These are phyloP conservation scores for Panicum hallii DNA, from an alignment of 202 grass and related monocot genomes.

Conservation along the genomic window DNA sequence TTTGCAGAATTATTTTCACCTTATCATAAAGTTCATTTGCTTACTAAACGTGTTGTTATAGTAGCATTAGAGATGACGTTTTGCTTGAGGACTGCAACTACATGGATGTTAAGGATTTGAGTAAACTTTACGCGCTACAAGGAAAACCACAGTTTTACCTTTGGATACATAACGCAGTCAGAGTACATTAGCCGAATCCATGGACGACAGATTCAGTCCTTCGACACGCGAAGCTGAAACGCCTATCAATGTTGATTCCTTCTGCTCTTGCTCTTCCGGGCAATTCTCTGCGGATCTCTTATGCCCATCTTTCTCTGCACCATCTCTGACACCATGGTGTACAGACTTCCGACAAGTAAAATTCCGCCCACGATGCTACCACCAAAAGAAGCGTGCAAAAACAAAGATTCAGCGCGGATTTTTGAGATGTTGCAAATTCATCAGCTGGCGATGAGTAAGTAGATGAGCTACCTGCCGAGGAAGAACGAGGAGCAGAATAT, in stretches of 20 bases:
- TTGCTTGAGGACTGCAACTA: neutral
- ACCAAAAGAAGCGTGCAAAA: neutral
- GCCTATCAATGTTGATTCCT: neutral
- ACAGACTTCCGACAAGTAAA: neutral
- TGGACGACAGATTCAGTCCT: neutral
- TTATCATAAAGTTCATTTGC: neutral
- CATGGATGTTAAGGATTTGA: neutral
- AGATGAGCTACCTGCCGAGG: slow-evolving; percentile 51
- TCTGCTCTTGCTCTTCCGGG: neutral
- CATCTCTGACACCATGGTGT: neutral
- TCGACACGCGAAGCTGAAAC: neutral
- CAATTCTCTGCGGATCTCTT: neutral
- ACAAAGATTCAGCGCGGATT: neutral
- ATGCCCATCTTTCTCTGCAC: neutral
- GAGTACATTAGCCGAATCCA: neutral
- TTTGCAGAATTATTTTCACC: neutral
- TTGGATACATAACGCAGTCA: neutral
- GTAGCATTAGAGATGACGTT: neutral
- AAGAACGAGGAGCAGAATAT: slow-evolving; percentile 70
- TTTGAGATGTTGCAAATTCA: neutral
- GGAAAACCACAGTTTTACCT: neutral
- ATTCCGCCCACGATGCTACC: slow-evolving; percentile 54
- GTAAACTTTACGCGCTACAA: neutral
- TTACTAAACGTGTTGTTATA: neutral
- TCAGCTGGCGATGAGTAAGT: too few relatives aligned